Conservation (phyloP, 495 filamentous ascomycete species). For the Penicillium simplicissimum region DNA sequence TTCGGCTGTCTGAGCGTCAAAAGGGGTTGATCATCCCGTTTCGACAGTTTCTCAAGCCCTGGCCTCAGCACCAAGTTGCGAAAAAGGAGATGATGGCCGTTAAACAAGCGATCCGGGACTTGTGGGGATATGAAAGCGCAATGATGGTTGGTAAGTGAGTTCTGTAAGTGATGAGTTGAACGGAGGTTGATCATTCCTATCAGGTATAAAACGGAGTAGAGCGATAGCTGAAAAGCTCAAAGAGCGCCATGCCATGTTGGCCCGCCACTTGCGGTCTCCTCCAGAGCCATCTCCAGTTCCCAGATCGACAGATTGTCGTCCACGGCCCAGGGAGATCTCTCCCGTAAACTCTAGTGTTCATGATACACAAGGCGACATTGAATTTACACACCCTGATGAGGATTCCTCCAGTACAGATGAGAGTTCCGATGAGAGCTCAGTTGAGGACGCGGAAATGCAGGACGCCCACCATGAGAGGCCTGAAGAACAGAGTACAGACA, state of each 20-base stretch:
- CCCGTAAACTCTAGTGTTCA: neutral
- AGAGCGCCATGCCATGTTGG: neutral
- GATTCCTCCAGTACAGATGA: neutral
- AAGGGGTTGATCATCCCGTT: neutral
- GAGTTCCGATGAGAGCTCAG: neutral
- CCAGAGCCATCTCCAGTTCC: neutral
- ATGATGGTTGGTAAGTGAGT: neutral
- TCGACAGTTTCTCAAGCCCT: neutral
- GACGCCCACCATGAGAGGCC: neutral
- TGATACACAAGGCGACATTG: conserved; percentile 2
- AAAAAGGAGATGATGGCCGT: neutral
- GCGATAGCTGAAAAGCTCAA: neutral
- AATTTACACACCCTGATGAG: neutral
- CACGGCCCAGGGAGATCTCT: neutral
- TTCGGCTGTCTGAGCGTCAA: conserved; percentile 2
- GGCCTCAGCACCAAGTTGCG: neutral
- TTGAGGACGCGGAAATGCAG: neutral
- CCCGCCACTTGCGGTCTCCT: neutral
- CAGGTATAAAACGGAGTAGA: neutral
- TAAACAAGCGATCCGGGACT: neutral
- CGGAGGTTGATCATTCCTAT: neutral
- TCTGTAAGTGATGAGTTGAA: neutral
- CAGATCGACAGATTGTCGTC: neutral
- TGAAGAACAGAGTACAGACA: neutral
- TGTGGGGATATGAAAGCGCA: neutral